Evolutionary conservation across 257 asterid species (phyloP), one percentile per base, ranked within the genome.

Genomic region (Solanum etuberosum): DNA sequence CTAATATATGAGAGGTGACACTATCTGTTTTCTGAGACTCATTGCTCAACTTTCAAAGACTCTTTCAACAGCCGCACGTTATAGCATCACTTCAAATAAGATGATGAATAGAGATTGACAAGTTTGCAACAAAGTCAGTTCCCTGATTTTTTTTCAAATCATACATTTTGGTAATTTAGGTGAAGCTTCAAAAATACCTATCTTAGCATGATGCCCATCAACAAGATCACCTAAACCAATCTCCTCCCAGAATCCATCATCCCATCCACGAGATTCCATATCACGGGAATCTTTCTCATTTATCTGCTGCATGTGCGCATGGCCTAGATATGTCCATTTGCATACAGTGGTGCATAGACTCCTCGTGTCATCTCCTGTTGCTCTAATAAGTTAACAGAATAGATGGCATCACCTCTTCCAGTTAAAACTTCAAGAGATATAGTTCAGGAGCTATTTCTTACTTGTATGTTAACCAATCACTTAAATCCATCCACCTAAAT

Each of bases 201-300:
- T 95, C 93, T 95, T 97, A 83, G 99, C 92, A 93, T 97, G 99
- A 92, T 95, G 99, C 84, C 96, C 92, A 85, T 97, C 98, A 88
- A 95, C 93, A 86, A 97, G 98, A 91, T 97, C 99, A 81, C 96
- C 96, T 90, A 97, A 93, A 27, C 99, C 99, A 91, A 97, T 95
- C 94, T 95, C 99, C 92, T 92, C 99, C 98, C 95, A 97, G 71
- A 97, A 97, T 25, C 91, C 96, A 91, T 97, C 99, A 91, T 97
- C 99, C 99, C 99, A 97, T 84, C 99, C 99, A 92, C 97, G 91
- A 88, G 99, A 94, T 93, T 94, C 98, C 98, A 95, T 97, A 90
- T 85, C 93, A 51, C 92, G 95, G 51, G 98, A 93, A 87, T 95
- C 95, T 85, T 70, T 90, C 93, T 97, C 98, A 78, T 90, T 90